Evolutionary conservation across 108 stramenopile genomes (phyloP).

Genomic region (Hondaea fermentalgiana): DNA sequence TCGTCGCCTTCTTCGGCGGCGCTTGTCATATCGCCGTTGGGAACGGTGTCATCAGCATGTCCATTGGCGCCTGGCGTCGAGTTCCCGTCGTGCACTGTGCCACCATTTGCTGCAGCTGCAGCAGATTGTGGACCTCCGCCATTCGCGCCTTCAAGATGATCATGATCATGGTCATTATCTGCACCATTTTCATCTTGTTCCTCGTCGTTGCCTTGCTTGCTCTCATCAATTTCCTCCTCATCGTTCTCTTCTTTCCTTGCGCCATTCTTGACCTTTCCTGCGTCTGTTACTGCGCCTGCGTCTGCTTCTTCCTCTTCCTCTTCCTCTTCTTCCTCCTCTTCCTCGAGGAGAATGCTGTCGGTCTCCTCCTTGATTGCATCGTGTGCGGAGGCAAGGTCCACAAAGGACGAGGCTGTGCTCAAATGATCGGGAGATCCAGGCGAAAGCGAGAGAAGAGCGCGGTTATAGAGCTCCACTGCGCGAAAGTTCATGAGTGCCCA

Average conservation of each 20-base stretch:
- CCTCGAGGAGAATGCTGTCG: not conserved
- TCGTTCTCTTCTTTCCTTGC: not conserved
- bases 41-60: too few relatives aligned
- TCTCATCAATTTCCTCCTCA: not conserved
- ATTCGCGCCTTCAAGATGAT: not conserved
- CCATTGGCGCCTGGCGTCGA: too few relatives aligned
- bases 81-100: too few relatives aligned
- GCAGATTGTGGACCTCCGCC: not conserved
- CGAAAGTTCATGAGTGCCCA: constrained; percentile 97
- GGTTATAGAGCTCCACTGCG: constrained; percentile 68
- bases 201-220: not conserved
- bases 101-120: too few relatives aligned
- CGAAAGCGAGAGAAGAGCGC: not conserved
- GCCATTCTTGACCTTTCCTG: not conserved
- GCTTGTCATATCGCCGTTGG: too few relatives aligned
- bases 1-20: too few relatives aligned
- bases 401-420: not conserved
- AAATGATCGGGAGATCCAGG: not conserved
- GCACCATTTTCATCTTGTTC: not conserved
- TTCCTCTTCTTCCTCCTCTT: not conserved
- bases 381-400: not conserved
- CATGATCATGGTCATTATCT: not conserved
- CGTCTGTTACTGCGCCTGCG: not conserved
- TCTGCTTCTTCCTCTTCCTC: not conserved
- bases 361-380: constrained; percentile 12